Base-by-base conservation (phyloP, 75 land plant genomes). In the Pinus albicaulis region DNA sequence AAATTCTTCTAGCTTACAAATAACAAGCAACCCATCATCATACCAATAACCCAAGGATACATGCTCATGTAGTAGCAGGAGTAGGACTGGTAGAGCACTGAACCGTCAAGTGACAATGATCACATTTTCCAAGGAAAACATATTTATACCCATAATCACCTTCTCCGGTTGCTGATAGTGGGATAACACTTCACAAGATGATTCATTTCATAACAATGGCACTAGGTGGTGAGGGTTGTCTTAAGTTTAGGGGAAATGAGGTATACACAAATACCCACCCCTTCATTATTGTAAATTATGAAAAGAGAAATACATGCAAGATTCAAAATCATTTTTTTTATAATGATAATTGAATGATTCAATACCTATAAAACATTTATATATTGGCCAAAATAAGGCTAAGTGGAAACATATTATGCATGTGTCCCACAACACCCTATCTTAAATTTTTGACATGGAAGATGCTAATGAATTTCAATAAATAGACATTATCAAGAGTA, bases 221-320 rank as follows among this genome's bases (percentile, higher is more conserved):
- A 59, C 83, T 97, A 52, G 99, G 99, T 65, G 99, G 99, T 15
- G 99, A 97, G 76, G 98, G 99, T 60, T 97, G 92, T 80, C 88
- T 97, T 60, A 97, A 92, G 77, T 97, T 97, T 79, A 97, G 94
- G 99, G 99, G 99, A 61, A 97, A 97, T 79, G 99, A 97, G 93
- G 99, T 96, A 78, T 65, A 44, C 20, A 38, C 41, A 15, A 12
- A 20, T 11, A 68, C 3, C 22, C 11, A 36, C 38, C 28, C 12
- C 70, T 66, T 38, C 4, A 68, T 38, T 68, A 19, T 20, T 41
- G 3, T 68, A 68, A n/a, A 52, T 17, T 68, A 19, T 36, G 0
- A 41, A 68, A 20, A 61, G 3, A 68, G 48, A 3, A 68, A 38
- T 41, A n/a, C 24, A 68, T 68, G 20, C 71, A 15, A 17, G n/a